phyloP scores from a whole-genome alignment of 352 stramenopile genomes.

The Phytophthora lateralis region DNA sequence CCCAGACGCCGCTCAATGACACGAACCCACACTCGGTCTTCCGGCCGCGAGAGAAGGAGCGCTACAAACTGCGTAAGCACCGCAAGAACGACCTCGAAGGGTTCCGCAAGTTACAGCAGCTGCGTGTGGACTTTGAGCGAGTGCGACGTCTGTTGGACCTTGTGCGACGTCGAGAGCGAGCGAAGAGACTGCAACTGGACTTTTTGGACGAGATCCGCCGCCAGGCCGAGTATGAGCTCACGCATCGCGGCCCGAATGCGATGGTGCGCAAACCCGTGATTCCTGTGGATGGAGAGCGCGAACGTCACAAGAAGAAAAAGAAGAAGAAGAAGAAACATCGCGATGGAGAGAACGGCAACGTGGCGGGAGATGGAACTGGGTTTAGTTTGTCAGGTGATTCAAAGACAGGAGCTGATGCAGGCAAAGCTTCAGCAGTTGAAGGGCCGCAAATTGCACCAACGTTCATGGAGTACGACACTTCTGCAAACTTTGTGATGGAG shows the following conservation, averaged over 20 bases:
- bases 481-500: slow-evolving; percentile 63
- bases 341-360: slow-evolving; percentile 40
- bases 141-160: slow-evolving; percentile 85
- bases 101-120: slow-evolving; percentile 93
- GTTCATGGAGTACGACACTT: slow-evolving; percentile 84
- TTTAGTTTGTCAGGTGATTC: slow-evolving; percentile 9
- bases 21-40: slow-evolving; percentile 99
- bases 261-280: slow-evolving; percentile 56
- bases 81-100: slow-evolving; percentile 97
- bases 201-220: slow-evolving; percentile 76
- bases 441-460: slow-evolving; percentile 42
- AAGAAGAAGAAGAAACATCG: slow-evolving; percentile 84
- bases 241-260: slow-evolving; percentile 40
- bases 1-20: slow-evolving; percentile 95
- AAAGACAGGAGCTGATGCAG: slow-evolving; percentile 15
- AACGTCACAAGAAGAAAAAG: slow-evolving; percentile 59
- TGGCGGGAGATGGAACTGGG: slow-evolving; percentile 5
- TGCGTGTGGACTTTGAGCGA: slow-evolving; percentile 94
- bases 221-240: slow-evolving; percentile 73
- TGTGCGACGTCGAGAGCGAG: slow-evolving; percentile 85
- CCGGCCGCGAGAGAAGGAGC: slow-evolving; percentile 96
- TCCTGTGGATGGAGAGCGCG: slow-evolving; percentile 57
- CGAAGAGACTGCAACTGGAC: slow-evolving; percentile 83
- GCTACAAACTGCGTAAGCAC: slow-evolving; percentile 96
- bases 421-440: slow-evolving; percentile 29